Evolutionary conservation across 257 asterid species (phyloP).

Genomic region (Solanum lycopersicoides): DNA sequence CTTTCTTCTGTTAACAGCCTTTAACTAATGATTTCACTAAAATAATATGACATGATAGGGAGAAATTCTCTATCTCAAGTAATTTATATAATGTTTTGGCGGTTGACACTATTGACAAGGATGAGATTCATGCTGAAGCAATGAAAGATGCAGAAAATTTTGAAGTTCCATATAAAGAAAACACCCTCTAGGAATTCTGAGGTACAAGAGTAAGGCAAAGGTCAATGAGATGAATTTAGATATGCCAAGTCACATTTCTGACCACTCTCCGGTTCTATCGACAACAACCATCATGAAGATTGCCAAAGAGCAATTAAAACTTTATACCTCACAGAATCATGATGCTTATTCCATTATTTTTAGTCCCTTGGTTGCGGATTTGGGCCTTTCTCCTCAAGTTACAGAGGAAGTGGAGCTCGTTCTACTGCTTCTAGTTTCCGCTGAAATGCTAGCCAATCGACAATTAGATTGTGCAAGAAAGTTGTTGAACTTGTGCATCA

Average conservation of each 20-base stretch:
- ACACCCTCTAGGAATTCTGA: not conserved
- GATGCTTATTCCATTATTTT: not conserved
- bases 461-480: conserved; percentile 21
- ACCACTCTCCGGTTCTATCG: not conserved
- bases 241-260: not conserved
- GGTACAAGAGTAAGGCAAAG: not conserved
- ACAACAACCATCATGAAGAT: not conserved
- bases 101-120: not conserved
- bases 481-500: conserved; percentile 8
- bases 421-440: conserved; percentile 14
- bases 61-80: not conserved
- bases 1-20: not conserved
- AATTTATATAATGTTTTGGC: not conserved
- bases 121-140: not conserved
- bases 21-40: not conserved
- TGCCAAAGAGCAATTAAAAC: not conserved
- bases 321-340: not conserved
- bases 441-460: conserved; percentile 6
- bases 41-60: not conserved
- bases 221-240: not conserved
- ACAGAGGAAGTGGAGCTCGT: conserved; percentile 13
- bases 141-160: not conserved
- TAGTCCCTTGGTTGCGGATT: not conserved
- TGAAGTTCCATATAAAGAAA: not conserved
- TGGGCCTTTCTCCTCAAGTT: not conserved